A percentile compares a stretch with the other conserved stretches of the same genome.
Conservation (phyloP, 2,329 filamentous ascomycete genomes). For the Fusarium piperis region DNA sequence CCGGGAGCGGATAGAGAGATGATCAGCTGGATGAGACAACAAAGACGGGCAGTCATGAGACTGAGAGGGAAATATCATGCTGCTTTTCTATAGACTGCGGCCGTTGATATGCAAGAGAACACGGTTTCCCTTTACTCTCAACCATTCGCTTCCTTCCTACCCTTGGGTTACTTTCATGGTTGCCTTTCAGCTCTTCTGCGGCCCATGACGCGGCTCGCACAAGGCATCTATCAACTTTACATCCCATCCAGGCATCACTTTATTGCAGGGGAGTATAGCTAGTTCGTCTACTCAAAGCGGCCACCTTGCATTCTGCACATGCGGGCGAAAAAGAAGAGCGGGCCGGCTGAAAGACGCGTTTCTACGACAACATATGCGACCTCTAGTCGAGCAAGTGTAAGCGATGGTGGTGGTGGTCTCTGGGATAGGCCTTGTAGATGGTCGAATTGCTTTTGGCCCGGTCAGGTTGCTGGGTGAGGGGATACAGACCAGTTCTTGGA, state of each 20-base stretch:
- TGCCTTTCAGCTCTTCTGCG: neutral
- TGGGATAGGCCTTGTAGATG: neutral
- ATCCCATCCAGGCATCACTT: neutral
- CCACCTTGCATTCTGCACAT: neutral
- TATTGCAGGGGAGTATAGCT: neutral
- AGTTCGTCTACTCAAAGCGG: neutral
- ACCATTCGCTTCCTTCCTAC: neutral
- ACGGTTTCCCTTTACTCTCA: neutral
- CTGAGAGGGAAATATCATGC: neutral
- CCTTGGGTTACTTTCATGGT: neutral
- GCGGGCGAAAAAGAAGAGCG: neutral
- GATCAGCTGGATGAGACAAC: constrained; percentile 24
- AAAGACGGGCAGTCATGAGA: neutral
- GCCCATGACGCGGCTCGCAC: neutral
- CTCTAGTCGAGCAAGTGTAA: neutral
- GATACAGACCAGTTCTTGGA: neutral
- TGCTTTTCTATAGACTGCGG: constrained; percentile 1
- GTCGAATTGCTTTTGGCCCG: neutral
- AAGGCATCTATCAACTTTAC: neutral
- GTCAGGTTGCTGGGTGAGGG: neutral
- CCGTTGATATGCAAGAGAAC: neutral
- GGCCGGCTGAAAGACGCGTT: neutral
- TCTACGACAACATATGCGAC: neutral
- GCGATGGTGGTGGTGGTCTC: neutral
- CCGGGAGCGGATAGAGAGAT: neutral